Evolutionary conservation across 805 yeast genomes (phyloP).

Genomic region (Candida ovalis): DNA sequence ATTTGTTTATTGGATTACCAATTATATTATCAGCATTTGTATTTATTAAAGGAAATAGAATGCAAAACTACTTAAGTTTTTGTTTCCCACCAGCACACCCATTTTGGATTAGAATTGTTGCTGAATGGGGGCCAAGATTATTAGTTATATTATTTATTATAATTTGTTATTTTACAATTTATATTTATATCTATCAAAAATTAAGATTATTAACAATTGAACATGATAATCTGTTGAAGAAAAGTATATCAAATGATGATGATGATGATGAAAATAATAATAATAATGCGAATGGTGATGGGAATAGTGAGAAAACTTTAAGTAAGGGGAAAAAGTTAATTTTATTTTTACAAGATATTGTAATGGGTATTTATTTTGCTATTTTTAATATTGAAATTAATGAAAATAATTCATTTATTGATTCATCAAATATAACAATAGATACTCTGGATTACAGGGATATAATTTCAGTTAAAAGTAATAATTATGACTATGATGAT

Average conservation of each 20-base stretch:
- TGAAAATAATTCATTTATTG: slow-evolving; percentile 7
- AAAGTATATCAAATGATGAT: neutral
- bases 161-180: slow-evolving; percentile 17
- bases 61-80: slow-evolving; percentile 12
- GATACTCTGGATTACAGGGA: slow-evolving; percentile 3
- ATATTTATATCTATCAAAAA: slow-evolving; percentile 14
- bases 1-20: slow-evolving; percentile 8
- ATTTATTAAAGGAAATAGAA: slow-evolving; percentile 8
- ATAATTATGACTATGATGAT: neutral
- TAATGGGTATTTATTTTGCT: slow-evolving; percentile 16
- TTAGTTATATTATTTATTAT: slow-evolving; percentile 10
- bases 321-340: neutral
- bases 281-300: neutral
- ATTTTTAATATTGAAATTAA: slow-evolving; percentile 10
- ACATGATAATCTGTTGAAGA: slow-evolving; percentile 8
- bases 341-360: slow-evolving; percentile 1
- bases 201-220: slow-evolving; percentile 10
- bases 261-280: neutral
- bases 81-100: slow-evolving; percentile 16
- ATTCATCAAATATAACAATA: neutral
- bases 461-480: neutral
- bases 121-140: slow-evolving; percentile 17
- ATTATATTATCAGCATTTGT: slow-evolving; percentile 8
- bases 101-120: slow-evolving; percentile 16
- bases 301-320: neutral